Percentiles rank a stretch among this genome's conserved stretches.
These are phyloP conservation scores for Oryza brachyantha DNA, from an alignment of 176 grass and related monocot species.

Conservation along the genomic window DNA sequence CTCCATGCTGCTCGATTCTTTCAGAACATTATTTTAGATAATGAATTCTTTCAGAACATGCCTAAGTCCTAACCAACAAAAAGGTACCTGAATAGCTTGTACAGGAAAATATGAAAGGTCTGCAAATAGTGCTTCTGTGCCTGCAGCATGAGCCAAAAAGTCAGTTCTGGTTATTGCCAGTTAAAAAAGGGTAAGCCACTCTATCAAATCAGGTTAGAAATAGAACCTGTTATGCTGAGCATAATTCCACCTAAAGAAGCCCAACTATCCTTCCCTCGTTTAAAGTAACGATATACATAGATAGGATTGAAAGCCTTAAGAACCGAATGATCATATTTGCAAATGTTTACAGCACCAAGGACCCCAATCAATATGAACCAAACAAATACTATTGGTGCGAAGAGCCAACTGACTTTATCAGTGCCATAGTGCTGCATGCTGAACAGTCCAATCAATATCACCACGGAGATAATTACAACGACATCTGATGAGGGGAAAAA, in stretches of 20 bases:
- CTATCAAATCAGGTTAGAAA: neutral
- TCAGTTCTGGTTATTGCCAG: neutral
- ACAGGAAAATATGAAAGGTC: slow-evolving; percentile 83
- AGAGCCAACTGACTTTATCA: slow-evolving; percentile 79
- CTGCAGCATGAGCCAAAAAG: slow-evolving; percentile 41
- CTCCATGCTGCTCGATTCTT: neutral
- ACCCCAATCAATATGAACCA: slow-evolving; percentile 83
- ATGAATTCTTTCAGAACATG: slow-evolving; percentile 4
- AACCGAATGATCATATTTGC: slow-evolving; percentile 62
- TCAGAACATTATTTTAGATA: no score
- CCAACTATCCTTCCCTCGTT: slow-evolving; percentile 55
- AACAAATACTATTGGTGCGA: slow-evolving; percentile 76
- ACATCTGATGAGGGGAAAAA: slow-evolving; percentile 50
- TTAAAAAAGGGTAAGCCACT: neutral
- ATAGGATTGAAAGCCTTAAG: slow-evolving; percentile 77
- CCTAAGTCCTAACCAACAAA: neutral
- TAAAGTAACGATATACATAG: slow-evolving; percentile 68
- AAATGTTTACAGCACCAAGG: slow-evolving; percentile 72
- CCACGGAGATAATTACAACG: slow-evolving; percentile 51
- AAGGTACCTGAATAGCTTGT: slow-evolving; percentile 70
- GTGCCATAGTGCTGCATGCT: slow-evolving; percentile 90
- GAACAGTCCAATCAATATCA: slow-evolving; percentile 83
- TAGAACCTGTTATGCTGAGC: slow-evolving; percentile 83
- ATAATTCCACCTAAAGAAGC: slow-evolving; percentile 85
- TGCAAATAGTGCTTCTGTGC: slow-evolving; percentile 88